Base-by-base conservation (phyloP, 169 alveolate species). In the Besnoitia besnoiti region DNA sequence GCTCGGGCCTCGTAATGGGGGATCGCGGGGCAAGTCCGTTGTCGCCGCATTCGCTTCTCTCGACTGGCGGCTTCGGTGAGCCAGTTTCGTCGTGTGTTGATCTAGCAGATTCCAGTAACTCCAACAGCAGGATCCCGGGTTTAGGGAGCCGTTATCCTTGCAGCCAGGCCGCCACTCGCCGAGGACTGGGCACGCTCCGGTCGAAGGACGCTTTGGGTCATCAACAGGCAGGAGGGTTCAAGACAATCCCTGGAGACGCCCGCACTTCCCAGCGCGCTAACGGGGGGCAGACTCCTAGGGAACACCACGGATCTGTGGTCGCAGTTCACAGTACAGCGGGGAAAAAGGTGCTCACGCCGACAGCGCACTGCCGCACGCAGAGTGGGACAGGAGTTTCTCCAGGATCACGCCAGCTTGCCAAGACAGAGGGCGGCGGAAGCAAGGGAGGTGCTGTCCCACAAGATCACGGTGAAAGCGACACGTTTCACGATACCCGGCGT, bases 401-500 rank as follows among this genome's bases (percentile, higher is more conserved):
- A n/a, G n/a, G n/a, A n/a, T n/a, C n/a, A n/a, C n/a, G n/a, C n/a
- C n/a, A n/a, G n/a, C n/a, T 24, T 12, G 33, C 33, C 80, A 30
- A 1, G 87, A 0, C 12, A 10, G 59, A 2, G 55, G 21, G 35
- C 33, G 61, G 39, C 40, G 33, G 35, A 37, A 55, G 37, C 47
- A 55, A 44, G 59, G 59, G 59, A 19, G 59, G 5, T 39, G 40
- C 49, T 40, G 42, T 35, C 55, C 55, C 55, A 14, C 55, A 19
- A n/a, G 67, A 35, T 12, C 59, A 51, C 16, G 87, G 19, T 16
- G 87, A 39, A 77, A 44, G 19, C 14, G 87, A 44, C 33, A 35
- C 33, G 35, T 35, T 24, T 30, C 59, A 40, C 14, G 87, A 77
- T 55, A 77, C 55, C 0, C 87, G 87, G 79, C 35, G 92, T 49